phyloP scores from a whole-genome alignment of 2,329 filamentous ascomycete genomes.

The Colletotrichum liaoningense region DNA sequence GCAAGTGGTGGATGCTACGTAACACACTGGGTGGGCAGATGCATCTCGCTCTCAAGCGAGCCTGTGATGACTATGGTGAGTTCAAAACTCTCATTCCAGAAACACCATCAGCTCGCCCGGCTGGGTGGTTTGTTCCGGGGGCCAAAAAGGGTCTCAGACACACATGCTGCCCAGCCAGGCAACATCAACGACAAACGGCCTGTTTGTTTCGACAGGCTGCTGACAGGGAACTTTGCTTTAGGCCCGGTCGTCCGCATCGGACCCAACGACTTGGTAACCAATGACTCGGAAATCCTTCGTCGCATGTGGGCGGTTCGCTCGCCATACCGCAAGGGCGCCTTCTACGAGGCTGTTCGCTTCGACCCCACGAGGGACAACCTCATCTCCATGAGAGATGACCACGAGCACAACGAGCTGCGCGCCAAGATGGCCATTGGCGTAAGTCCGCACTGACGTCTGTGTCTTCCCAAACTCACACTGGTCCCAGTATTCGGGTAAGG shows the following conservation, averaged over 20 bases:
- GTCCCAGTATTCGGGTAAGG: constrained; percentile 63
- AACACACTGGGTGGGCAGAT: constrained; percentile 38
- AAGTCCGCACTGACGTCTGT: constrained; percentile 26
- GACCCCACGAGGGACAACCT: constrained; percentile 46
- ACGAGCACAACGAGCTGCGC: constrained; percentile 54
- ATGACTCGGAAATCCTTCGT: constrained; percentile 47
- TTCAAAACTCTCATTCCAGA: constrained; percentile 3
- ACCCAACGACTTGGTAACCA: constrained; percentile 49
- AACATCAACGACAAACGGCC: background rate
- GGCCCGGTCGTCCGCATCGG: constrained; percentile 49
- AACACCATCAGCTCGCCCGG: background rate
- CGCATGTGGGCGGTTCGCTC: constrained; percentile 48
- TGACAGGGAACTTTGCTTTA: constrained; percentile 35
- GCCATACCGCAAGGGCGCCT: constrained; percentile 43
- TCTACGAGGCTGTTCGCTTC: constrained; percentile 53
- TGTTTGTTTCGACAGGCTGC: constrained; percentile 34
- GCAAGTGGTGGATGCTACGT: constrained; percentile 47
- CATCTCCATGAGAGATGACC: constrained; percentile 47
- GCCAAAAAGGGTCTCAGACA: constrained; percentile 33
- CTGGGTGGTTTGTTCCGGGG: background rate
- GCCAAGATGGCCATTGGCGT: constrained; percentile 61
- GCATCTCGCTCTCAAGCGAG: constrained; percentile 38
- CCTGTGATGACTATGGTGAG: constrained; percentile 37
- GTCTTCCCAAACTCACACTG: background rate
- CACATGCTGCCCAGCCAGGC: constrained; percentile 23